Evolutionary conservation across 768 basidiomycete genomes (phyloP).

Genomic region (Leccinum boreale): DNA sequence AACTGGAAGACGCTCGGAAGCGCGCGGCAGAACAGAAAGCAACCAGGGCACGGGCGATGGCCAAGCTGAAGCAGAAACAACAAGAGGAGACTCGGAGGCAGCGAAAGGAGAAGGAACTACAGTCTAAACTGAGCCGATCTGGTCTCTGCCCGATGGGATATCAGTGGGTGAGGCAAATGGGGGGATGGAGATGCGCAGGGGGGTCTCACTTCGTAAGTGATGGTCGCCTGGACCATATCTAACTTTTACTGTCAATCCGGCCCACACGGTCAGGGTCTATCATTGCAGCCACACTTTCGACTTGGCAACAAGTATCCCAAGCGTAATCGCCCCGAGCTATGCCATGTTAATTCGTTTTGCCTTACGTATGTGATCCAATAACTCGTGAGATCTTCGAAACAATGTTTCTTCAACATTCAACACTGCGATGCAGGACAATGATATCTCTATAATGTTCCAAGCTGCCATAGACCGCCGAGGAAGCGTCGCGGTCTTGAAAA

Average conservation of each 20-base stretch:
- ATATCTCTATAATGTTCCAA: too few relatives aligned
- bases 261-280: not conserved
- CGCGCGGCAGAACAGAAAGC: constrained; percentile 21
- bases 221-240: constrained; percentile 21
- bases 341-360: not conserved
- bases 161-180: constrained; percentile 38
- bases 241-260: not conserved
- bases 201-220: constrained; percentile 42
- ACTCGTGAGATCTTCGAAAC: not conserved
- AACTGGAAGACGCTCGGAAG: constrained; percentile 25
- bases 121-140: constrained; percentile 40
- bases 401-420: not conserved
- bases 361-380: not conserved
- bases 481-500: too few relatives aligned
- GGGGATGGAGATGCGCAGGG: constrained; percentile 46
- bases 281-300: not conserved
- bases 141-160: constrained; percentile 50
- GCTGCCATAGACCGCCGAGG: too few relatives aligned
- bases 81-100: constrained; percentile 36
- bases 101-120: constrained; percentile 29
- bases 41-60: constrained; percentile 23
- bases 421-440: too few relatives aligned
- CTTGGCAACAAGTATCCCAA: not conserved
- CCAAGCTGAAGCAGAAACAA: constrained; percentile 31
- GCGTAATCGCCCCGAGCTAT: not conserved